Evolutionary conservation across 1,284 basidiomycete species (phyloP).

Genomic region (Ceratobasidium sp.): DNA sequence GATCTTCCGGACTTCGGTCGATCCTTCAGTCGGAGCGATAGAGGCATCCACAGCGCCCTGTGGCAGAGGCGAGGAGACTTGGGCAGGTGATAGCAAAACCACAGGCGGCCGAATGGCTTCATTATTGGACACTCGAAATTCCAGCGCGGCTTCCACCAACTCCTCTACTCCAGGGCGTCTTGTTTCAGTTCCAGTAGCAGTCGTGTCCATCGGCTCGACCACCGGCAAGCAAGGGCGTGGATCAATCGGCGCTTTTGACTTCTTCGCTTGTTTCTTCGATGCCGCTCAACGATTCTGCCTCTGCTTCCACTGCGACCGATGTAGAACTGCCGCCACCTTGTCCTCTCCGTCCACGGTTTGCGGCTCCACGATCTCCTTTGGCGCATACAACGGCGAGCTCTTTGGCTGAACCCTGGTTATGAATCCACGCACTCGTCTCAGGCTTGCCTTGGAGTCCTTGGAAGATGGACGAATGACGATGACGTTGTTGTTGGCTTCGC

Average conservation of each 20-base stretch:
- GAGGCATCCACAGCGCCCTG: background rate
- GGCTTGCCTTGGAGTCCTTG: background rate
- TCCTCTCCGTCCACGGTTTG: background rate
- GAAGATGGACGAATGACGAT: background rate
- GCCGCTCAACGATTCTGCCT: background rate
- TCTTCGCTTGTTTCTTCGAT: background rate
- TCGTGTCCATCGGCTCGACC: background rate
- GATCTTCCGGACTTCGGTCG: background rate
- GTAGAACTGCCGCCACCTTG: background rate
- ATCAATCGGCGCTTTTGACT: background rate
- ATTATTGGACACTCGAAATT: background rate
- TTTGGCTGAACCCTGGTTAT: background rate
- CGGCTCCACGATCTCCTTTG: background rate
- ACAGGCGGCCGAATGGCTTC: background rate
- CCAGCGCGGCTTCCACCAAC: background rate
- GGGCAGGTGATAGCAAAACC: background rate
- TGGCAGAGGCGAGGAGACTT: background rate
- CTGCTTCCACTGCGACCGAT: slow-evolving; percentile 22
- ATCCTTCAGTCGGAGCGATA: too few species aligned
- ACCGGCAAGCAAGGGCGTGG: background rate
- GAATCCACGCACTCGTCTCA: background rate
- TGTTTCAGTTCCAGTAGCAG: background rate
- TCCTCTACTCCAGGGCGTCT: too few species aligned
- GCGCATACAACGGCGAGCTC: slow-evolving; percentile 8
- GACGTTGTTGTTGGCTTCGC: background rate